Conservation (phyloP, 495 filamentous ascomycete species). For the Friedmanniomyces simplex region DNA sequence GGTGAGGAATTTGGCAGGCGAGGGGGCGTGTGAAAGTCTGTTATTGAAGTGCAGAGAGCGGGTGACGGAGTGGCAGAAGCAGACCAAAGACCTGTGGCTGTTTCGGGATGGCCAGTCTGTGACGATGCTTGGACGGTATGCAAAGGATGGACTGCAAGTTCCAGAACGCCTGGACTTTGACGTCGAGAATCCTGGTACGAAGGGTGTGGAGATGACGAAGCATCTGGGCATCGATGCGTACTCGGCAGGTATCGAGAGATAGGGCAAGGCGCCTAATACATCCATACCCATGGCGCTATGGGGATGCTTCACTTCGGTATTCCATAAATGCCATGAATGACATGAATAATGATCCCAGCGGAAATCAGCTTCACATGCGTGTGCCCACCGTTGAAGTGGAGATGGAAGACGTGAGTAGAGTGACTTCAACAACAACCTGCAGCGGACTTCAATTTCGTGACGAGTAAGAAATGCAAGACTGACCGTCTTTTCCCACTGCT, state of each 20-base stretch:
- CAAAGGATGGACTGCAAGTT: slow-evolving; percentile 29
- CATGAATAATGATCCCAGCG: too few species aligned
- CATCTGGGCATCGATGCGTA: neutral
- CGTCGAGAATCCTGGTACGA: slow-evolving; percentile 20
- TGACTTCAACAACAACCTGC: too few species aligned
- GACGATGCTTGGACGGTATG: slow-evolving; percentile 26
- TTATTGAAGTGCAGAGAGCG: slow-evolving; percentile 23
- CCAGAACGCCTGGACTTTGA: slow-evolving; percentile 38
- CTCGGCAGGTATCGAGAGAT: neutral
- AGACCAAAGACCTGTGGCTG: slow-evolving; percentile 37
- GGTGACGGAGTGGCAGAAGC: slow-evolving; percentile 34
- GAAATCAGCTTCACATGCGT: too few species aligned
- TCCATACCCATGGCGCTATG: too few species aligned
- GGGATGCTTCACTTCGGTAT: too few species aligned
- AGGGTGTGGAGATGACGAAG: neutral
- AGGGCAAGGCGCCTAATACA: too few species aligned
- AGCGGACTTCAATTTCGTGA: too few species aligned
- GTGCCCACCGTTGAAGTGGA: too few species aligned
- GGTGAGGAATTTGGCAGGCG: slow-evolving; percentile 29
- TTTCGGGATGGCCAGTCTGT: slow-evolving; percentile 33
- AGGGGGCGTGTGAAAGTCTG: slow-evolving; percentile 20
- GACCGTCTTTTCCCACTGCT: too few species aligned
- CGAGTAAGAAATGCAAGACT: too few species aligned
- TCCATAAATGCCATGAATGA: too few species aligned
- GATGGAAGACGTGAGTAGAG: too few species aligned